These are phyloP conservation scores for Aspergillus spinulosporus DNA, from an alignment of 2,329 filamentous ascomycete species.

Conservation along the genomic window DNA sequence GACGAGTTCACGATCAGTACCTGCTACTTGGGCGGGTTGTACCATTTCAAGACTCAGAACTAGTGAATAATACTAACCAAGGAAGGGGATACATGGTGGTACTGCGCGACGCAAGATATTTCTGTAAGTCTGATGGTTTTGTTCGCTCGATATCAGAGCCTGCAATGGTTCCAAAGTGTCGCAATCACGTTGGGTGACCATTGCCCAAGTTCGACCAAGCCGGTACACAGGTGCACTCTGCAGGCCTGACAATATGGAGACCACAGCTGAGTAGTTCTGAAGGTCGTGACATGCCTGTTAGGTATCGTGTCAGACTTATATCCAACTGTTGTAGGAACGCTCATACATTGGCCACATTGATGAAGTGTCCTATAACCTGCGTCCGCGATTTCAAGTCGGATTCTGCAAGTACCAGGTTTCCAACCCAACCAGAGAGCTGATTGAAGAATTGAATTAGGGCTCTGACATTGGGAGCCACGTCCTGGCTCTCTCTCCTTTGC, in stretches of 20 bases:
- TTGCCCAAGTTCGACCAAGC: conserved; percentile 85
- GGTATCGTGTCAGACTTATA: neutral
- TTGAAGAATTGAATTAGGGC: conserved; percentile 93
- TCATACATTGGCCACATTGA: conserved; percentile 81
- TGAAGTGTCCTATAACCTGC: conserved; percentile 93
- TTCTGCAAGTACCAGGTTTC: conserved; percentile 91
- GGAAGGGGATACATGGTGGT: conserved; percentile 93
- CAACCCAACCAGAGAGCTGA: conserved; percentile 96
- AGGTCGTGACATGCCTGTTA: conserved; percentile 77
- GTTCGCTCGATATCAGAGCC: conserved; percentile 85
- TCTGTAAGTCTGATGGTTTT: conserved; percentile 66
- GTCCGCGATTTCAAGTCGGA: conserved; percentile 88
- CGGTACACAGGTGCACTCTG: conserved; percentile 89
- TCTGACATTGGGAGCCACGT: conserved; percentile 87
- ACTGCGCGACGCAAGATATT: conserved; percentile 83
- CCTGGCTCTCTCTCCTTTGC: conserved; percentile 83
- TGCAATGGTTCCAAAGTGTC: conserved; percentile 79
- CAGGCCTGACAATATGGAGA: conserved; percentile 90
- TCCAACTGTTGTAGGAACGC: neutral
- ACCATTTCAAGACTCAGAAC: neutral
- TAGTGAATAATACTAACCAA: conserved; percentile 63
- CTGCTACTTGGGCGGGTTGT: neutral
- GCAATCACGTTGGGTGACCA: conserved; percentile 78
- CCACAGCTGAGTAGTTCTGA: conserved; percentile 94
- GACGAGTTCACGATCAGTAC: neutral